Conservation (phyloP, 2,329 filamentous ascomycete genomes). For the Pleomassaria siparia region DNA sequence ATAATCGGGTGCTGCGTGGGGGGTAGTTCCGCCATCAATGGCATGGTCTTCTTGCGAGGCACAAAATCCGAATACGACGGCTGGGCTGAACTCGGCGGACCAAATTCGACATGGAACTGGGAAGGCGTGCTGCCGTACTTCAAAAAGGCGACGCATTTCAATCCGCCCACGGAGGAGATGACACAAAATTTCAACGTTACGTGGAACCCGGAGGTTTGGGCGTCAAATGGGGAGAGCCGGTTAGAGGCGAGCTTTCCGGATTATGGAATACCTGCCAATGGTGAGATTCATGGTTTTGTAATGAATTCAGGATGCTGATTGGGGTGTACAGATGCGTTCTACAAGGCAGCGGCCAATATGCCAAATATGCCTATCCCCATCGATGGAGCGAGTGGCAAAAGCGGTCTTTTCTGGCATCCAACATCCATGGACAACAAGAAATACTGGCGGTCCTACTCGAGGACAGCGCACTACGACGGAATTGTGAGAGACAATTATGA, state of each 20-base stretch:
- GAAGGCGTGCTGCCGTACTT: slow-evolving; percentile 42
- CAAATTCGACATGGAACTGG: slow-evolving; percentile 57
- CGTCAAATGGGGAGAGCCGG: slow-evolving; percentile 7
- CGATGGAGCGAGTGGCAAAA: slow-evolving; percentile 5
- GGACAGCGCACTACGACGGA: slow-evolving; percentile 31
- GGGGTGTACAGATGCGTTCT: background rate
- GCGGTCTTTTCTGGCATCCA: slow-evolving; percentile 8
- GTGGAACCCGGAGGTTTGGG: slow-evolving; percentile 27
- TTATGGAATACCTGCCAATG: background rate
- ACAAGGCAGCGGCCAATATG: background rate
- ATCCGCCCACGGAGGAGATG: slow-evolving; percentile 22
- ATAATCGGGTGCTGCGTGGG: slow-evolving; percentile 18
- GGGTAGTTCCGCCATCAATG: slow-evolving; percentile 37
- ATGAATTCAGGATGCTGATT: background rate
- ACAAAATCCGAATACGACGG: slow-evolving; percentile 48
- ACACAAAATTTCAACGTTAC: slow-evolving; percentile 29
- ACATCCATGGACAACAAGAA: slow-evolving; percentile 6
- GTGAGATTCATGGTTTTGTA: background rate
- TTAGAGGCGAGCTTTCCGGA: background rate
- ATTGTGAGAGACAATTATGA: slow-evolving; percentile 29
- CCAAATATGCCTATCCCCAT: slow-evolving; percentile 4
- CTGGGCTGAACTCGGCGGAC: slow-evolving; percentile 60
- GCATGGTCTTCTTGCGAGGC: slow-evolving; percentile 41
- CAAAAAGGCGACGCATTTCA: slow-evolving; percentile 30
- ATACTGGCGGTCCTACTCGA: slow-evolving; percentile 7